These are phyloP conservation scores for Fraxinus sp. DNA, from an alignment of 305 asterid species.

Conservation along the genomic window DNA sequence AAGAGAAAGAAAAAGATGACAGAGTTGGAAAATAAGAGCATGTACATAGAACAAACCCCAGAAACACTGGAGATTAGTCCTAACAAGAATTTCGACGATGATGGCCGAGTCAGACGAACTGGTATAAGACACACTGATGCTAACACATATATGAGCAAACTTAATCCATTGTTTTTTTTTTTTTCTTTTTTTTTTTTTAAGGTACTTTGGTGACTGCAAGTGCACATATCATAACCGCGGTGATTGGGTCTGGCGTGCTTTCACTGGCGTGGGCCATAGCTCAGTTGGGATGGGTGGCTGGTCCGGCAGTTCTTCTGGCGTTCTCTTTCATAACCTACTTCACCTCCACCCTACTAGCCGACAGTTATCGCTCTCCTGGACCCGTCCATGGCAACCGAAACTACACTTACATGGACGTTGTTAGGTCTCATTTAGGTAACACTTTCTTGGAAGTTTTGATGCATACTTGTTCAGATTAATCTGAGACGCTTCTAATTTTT, in stretches of 20 bases:
- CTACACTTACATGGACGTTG: constrained; percentile 80
- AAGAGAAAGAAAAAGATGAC: constrained; percentile 18
- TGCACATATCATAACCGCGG: constrained; percentile 84
- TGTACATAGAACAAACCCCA: constrained; percentile 25
- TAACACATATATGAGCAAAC: not conserved
- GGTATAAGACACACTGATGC: constrained; percentile 31
- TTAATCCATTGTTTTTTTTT: not conserved
- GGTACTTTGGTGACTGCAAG: constrained; percentile 73
- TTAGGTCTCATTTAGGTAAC: constrained; percentile 70
- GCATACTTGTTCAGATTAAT: not conserved
- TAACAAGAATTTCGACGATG: constrained; percentile 60
- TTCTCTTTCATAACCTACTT: constrained; percentile 70
- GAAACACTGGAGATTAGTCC: constrained; percentile 35
- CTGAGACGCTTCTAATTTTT: not conserved
- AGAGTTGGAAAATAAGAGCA: constrained; percentile 23
- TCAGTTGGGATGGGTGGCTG: constrained; percentile 87
- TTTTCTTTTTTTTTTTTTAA: not conserved
- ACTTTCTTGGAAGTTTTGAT: not conserved
- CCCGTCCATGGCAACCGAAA: constrained; percentile 59
- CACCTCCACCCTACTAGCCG: constrained; percentile 70
- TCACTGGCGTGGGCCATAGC: constrained; percentile 86
- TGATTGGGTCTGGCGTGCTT: constrained; percentile 81
- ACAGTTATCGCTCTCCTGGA: constrained; percentile 68
- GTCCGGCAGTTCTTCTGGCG: constrained; percentile 64
- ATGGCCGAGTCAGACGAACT: constrained; percentile 65